Evolutionary conservation across 1,284 basidiomycete genomes (phyloP).

Genomic region (Chalciporus sp.): DNA sequence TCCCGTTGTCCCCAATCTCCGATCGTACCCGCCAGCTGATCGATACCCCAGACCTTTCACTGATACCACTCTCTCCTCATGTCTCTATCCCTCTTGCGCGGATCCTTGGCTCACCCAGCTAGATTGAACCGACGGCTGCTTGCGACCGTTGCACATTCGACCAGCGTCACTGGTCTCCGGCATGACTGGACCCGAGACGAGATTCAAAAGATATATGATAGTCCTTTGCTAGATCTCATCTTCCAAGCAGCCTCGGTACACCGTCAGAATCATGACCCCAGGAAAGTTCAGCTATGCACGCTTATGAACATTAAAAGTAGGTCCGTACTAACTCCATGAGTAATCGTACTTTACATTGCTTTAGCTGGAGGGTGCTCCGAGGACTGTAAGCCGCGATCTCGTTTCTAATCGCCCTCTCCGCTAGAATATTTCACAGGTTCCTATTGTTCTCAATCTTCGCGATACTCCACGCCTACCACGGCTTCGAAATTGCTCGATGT

Average conservation of each 20-base stretch:
- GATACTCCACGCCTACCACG: slow-evolving; percentile 87
- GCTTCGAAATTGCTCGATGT: slow-evolving; percentile 89
- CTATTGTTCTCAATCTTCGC: slow-evolving; percentile 96
- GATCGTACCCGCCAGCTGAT: background rate
- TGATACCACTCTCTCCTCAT: slow-evolving; percentile 7
- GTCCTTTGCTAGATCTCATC: slow-evolving; percentile 84
- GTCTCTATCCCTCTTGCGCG: slow-evolving; percentile 11
- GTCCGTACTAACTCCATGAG: slow-evolving; percentile 36
- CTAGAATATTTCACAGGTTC: slow-evolving; percentile 57
- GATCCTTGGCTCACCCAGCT: slow-evolving; percentile 10
- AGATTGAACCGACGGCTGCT: slow-evolving; percentile 45
- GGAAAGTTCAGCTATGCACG: slow-evolving; percentile 94
- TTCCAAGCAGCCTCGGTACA: slow-evolving; percentile 85
- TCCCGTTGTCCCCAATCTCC: slow-evolving; percentile 10
- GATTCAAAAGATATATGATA: slow-evolving; percentile 77
- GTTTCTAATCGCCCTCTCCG: background rate
- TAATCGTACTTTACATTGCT: slow-evolving; percentile 4
- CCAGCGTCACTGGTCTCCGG: slow-evolving; percentile 39
- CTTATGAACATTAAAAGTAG: slow-evolving; percentile 99
- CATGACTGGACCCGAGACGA: slow-evolving; percentile 71
- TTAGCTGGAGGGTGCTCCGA: slow-evolving; percentile 93
- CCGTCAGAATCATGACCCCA: slow-evolving; percentile 84
- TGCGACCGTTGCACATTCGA: slow-evolving; percentile 58
- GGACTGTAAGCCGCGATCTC: slow-evolving; percentile 68
- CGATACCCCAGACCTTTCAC: background rate